Evolutionary conservation across 805 yeast species (phyloP), one percentile per base, ranked within the genome.

Genomic region (Helenozyma baotianmanensis): DNA sequence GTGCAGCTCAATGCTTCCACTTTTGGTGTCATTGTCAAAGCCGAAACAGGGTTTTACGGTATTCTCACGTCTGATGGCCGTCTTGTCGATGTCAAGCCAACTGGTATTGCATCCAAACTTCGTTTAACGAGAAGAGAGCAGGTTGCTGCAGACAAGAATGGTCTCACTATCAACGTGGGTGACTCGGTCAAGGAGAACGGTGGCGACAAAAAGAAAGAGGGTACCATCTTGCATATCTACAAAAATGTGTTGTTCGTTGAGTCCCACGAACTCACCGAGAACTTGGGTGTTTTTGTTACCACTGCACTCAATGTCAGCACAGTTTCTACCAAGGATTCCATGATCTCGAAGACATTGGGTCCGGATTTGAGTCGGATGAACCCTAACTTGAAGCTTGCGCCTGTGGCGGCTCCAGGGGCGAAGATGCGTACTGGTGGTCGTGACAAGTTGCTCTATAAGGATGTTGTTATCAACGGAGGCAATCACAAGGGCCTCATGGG

Each of bases 401-500:
- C 47, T 3, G 59, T 68, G 15, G 66, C 68, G 13, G 53, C 64
- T 5, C 69, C 78, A 4, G 70, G 74, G 17, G 70, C 74, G 23
- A 56, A 59, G 14, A 70, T 77, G 33, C 60, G 64, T 40, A 70
- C 65, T 33, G 76, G 80, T 34, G 96, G 95, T 7, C 77, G 95
- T 45, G 96, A 87, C 56, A 75, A 76, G 29, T 77, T 94, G 18
- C 53, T 92, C 23, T 83, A 86, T 47, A 87, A 86, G 53, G 82
- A 82, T 38, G 96, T 92, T 14, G 77, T 87, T 43, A 83, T 92
- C 30, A 76, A 85, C 23, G 80, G 83, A 51, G 87, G 96, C n/a
- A 92, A 95, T 19, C 87, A 90, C 58, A 92, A 92, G 63, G 97
- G 98, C 28, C 78, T 87, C 47, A 80, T 82, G 64, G 98, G 98